Percentiles rank a stretch among this genome's conserved stretches.
Evolutionary conservation across 106 monocot genomes (phyloP).

Genomic region (Platanthera zijinensis): DNA sequence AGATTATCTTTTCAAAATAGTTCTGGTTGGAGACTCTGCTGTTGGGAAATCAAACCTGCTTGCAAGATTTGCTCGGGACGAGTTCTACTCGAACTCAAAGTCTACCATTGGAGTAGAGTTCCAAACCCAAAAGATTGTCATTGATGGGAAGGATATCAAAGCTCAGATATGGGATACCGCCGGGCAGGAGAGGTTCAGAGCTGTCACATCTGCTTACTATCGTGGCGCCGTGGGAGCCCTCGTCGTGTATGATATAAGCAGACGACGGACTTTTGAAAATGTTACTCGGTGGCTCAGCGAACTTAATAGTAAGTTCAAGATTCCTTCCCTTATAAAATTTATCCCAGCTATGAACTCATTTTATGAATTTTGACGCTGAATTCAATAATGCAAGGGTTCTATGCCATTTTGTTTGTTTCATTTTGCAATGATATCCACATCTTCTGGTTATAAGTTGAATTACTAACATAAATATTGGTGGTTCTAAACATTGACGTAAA

Average conservation of each 20-base stretch:
- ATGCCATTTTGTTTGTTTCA: too few relatives aligned
- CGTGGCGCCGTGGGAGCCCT: slow-evolving; percentile 4
- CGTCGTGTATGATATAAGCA: slow-evolving; percentile 1
- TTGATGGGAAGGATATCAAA: slow-evolving; percentile 5
- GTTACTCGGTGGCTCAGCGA: neutral
- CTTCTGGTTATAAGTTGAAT: too few relatives aligned
- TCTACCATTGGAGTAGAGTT: slow-evolving; percentile 7
- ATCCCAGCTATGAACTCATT: too few relatives aligned
- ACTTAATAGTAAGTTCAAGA: neutral
- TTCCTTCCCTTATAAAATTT: too few relatives aligned
- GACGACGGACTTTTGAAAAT: neutral
- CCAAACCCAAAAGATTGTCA: neutral
- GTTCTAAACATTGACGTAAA: too few relatives aligned
- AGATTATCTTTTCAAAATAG: slow-evolving; percentile 10
- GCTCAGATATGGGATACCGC: slow-evolving; percentile 7
- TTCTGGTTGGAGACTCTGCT: neutral
- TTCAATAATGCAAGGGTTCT: too few relatives aligned
- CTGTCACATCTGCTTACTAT: slow-evolving; percentile 4
- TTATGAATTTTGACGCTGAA: too few relatives aligned
- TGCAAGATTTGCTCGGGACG: slow-evolving; percentile 9
- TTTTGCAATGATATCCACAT: too few relatives aligned
- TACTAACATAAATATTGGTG: too few relatives aligned
- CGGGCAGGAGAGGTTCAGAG: slow-evolving; percentile 5
- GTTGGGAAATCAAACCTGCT: slow-evolving; percentile 8
- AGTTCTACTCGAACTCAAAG: neutral